These are phyloP conservation scores for Fusarium udum DNA, from an alignment of 2,329 filamentous ascomycete species.

Conservation along the genomic window DNA sequence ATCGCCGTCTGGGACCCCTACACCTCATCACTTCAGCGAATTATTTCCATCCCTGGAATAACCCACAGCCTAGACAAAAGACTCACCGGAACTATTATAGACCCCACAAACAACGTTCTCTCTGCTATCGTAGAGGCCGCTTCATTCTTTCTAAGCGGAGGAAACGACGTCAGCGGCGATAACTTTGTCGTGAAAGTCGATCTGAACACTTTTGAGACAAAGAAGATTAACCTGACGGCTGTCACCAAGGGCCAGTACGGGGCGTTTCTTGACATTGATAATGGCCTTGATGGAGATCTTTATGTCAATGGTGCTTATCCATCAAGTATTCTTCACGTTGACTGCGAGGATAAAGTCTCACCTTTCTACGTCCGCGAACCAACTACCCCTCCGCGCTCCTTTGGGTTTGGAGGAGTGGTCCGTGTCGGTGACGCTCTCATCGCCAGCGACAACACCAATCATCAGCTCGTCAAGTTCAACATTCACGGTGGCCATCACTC, in stretches of 20 bases:
- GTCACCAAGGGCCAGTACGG: background rate
- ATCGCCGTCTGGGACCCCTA: background rate
- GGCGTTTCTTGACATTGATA: background rate
- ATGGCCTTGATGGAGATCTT: background rate
- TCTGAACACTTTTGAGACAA: background rate
- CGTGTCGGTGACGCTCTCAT: background rate
- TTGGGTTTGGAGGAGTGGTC: background rate
- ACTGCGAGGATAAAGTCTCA: background rate
- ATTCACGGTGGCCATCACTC: too few relatives aligned
- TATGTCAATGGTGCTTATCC: background rate
- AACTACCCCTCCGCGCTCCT: fast-evolving
- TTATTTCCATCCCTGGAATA: background rate
- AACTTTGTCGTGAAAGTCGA: background rate
- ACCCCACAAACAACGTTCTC: background rate
- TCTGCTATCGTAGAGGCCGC: background rate
- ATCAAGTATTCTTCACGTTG: background rate
- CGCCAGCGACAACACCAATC: background rate
- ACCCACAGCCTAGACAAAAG: background rate
- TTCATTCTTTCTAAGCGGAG: background rate
- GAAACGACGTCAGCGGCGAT: background rate
- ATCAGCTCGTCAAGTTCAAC: background rate
- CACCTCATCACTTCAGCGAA: background rate
- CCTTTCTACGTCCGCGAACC: background rate
- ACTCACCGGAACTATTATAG: background rate
- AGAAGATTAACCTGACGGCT: background rate